Percentiles rank a stretch among this genome's conserved stretches.
These are phyloP conservation scores for Puccinellia tenuiflora DNA, from an alignment of 176 grass and related monocot species.

Conservation along the genomic window DNA sequence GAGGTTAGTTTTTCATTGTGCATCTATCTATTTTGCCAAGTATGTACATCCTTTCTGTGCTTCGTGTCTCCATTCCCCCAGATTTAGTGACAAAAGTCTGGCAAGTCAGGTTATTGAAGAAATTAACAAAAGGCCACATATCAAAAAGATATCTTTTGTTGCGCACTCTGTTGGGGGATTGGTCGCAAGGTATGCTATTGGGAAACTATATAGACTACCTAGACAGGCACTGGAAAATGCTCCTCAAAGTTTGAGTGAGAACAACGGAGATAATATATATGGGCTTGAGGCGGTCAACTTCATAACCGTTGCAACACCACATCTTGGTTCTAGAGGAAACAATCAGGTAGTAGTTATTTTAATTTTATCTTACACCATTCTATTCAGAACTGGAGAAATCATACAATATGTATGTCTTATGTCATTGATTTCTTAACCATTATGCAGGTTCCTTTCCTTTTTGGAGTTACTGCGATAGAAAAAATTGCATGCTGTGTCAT, in stretches of 20 bases:
- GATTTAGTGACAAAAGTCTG: constrained; percentile 42
- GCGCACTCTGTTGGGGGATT: constrained; percentile 93
- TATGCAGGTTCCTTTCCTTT: constrained; percentile 93
- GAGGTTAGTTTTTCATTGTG: constrained; percentile 57
- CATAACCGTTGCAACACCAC: constrained; percentile 78
- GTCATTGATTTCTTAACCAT: background rate
- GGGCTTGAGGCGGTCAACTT: constrained; percentile 91
- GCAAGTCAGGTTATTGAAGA: constrained; percentile 63
- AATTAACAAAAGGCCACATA: constrained; percentile 52
- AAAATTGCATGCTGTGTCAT: constrained; percentile 76
- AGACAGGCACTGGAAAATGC: constrained; percentile 29
- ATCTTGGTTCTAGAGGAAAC: constrained; percentile 99
- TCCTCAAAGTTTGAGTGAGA: constrained; percentile 25
- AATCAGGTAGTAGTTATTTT: constrained; percentile 55
- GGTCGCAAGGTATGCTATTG: constrained; percentile 90
- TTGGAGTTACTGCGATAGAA: constrained; percentile 79
- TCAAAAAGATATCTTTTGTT: constrained; percentile 93
- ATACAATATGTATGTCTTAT: background rate
- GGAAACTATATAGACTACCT: constrained; percentile 63
- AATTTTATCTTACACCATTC: background rate
- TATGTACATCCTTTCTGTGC: background rate
- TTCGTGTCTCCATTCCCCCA: constrained; percentile 5
- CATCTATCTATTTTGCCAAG: constrained; percentile 11
- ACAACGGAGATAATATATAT: constrained; percentile 45
- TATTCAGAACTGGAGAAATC: background rate